Conservation (phyloP, 78 protist genomes). For the Reticulomyxa filosa region DNA sequence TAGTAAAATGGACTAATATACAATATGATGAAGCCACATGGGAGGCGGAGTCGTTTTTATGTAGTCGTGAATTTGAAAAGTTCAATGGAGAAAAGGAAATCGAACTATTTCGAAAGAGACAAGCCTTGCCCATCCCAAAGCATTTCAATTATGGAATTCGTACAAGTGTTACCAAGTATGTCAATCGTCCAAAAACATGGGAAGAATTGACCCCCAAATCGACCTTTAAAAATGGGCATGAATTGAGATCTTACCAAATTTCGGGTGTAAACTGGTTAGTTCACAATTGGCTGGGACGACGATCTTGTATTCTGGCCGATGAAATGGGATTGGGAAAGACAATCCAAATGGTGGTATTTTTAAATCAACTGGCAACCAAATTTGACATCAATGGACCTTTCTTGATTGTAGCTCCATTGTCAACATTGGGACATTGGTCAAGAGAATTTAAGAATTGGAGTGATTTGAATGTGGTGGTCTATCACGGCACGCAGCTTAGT, state of each 20-base stretch:
- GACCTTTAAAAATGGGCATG: no score
- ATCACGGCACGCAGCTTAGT: background rate
- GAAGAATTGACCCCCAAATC: no score
- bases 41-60: no score
- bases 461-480: background rate
- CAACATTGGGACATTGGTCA: constrained; percentile 15
- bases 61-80: no score
- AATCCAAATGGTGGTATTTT: background rate
- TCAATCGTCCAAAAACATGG: no score
- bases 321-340: constrained; percentile 34
- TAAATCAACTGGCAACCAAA: background rate
- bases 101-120: no score
- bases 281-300: constrained; percentile 17
- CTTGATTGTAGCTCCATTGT: constrained; percentile 28
- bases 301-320: constrained; percentile 27
- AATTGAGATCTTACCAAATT: constrained; percentile 74
- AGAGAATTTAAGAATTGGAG: constrained; percentile 10
- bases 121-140: no score
- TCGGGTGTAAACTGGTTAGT: constrained; percentile 46
- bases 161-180: no score
- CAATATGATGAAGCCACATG: no score
- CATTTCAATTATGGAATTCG: no score
- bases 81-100: no score
- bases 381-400: constrained; percentile 16
- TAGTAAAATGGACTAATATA: no score